These are phyloP conservation scores for Penicillium sp. DNA, from an alignment of 2,329 filamentous ascomycete genomes.

Conservation along the genomic window DNA sequence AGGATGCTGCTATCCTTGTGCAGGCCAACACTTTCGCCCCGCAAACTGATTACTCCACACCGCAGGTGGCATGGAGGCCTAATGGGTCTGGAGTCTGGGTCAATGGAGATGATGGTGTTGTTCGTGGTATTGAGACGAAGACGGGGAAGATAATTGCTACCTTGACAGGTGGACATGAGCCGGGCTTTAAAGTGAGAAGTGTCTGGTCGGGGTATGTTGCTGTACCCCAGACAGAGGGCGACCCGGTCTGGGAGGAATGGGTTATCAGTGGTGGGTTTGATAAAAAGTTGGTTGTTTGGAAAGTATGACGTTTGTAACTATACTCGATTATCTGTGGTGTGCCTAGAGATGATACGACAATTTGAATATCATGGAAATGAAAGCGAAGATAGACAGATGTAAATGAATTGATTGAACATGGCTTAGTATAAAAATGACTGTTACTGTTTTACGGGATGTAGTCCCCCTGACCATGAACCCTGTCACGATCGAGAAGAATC, in stretches of 20 bases:
- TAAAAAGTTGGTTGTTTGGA: slow-evolving; percentile 61
- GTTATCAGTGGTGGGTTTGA: slow-evolving; percentile 66
- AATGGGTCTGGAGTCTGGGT: slow-evolving; percentile 63
- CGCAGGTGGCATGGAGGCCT: slow-evolving; percentile 61
- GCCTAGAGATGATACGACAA: too few relatives aligned
- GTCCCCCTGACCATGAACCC: slow-evolving; percentile 51
- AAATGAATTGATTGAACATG: not conserved
- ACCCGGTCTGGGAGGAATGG: slow-evolving; percentile 48
- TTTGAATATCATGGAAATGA: not conserved
- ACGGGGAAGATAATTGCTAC: slow-evolving; percentile 57
- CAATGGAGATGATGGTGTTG: slow-evolving; percentile 63
- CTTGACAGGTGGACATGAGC: slow-evolving; percentile 55
- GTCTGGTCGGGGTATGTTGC: slow-evolving; percentile 55
- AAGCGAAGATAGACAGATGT: not conserved
- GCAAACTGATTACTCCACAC: slow-evolving; percentile 65
- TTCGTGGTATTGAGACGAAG: slow-evolving; percentile 59
- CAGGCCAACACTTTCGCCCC: slow-evolving; percentile 61
- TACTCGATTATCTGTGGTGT: not conserved
- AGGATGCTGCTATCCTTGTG: slow-evolving; percentile 60
- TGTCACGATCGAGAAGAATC: slow-evolving; percentile 36
- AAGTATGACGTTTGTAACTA: slow-evolving; percentile 15
- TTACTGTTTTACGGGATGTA: slow-evolving; percentile 38
- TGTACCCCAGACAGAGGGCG: slow-evolving; percentile 22
- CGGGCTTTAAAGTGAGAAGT: slow-evolving; percentile 59
- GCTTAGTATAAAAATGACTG: slow-evolving; percentile 2